A percentile compares a stretch with the other conserved stretches of the same genome.
Conservation (phyloP, 2,329 filamentous ascomycete species). For the Cercospora sp. region DNA sequence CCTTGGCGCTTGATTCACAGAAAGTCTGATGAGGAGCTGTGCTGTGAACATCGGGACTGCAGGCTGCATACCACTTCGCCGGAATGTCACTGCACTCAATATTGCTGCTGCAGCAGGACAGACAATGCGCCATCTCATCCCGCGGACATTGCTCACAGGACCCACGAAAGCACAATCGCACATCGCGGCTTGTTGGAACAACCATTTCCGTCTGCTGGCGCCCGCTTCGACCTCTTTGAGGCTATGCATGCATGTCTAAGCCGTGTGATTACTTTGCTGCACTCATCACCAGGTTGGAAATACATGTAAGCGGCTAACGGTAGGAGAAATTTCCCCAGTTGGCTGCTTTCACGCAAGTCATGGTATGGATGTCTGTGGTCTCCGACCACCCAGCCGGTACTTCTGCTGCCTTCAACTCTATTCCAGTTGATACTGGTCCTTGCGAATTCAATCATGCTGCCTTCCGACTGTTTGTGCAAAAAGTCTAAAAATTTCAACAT, state of each 20-base stretch:
- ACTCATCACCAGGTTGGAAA: neutral
- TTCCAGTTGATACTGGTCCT: neutral
- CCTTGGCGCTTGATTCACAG: neutral
- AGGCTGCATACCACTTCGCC: neutral
- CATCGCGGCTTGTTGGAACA: neutral
- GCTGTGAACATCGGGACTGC: neutral
- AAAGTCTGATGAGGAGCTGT: neutral
- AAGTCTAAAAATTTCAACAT: neutral
- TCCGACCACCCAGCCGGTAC: neutral
- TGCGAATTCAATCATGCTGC: neutral
- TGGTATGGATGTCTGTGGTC: neutral
- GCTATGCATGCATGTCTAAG: neutral
- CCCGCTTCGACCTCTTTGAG: neutral
- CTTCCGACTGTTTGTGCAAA: neutral
- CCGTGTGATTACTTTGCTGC: neutral
- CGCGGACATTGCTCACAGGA: neutral
- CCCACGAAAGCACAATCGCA: neutral
- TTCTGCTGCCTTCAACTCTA: neutral
- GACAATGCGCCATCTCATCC: neutral
- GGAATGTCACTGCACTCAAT: neutral
- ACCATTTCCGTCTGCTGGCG: neutral
- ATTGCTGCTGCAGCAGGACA: neutral
- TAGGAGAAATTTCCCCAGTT: neutral
- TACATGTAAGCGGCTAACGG: neutral
- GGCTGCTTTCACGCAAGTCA: neutral